Base-by-base conservation (phyloP, 2,329 filamentous ascomycete genomes). In the Diplocarpon rosae region DNA sequence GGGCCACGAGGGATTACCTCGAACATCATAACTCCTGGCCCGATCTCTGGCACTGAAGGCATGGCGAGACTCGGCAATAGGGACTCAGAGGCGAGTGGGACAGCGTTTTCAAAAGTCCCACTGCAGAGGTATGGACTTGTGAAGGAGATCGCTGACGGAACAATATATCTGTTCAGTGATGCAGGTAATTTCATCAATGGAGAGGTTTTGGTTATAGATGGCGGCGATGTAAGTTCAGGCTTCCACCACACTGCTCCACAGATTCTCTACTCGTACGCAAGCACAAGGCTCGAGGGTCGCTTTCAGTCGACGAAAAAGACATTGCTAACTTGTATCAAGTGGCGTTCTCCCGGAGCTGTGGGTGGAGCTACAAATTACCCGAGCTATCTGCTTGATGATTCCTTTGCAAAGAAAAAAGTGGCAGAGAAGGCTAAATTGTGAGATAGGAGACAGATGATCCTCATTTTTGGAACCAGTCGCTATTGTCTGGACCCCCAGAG, bases 111-210 rank as follows among this genome's bases (percentile, higher is more conserved):
- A 51, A 59, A 62, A 8, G 73, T 94, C 31, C 92, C 92, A 0
- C 66, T 80, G 2, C 87, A 87, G 1, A 73, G 89, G 45, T 78
- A 79, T 63, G 92, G 90, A 6, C 76, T 76, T 0, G 78, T 94
- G 20, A 83, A 83, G 52, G 90, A 98, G 59, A 88, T 98, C 57
- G 84, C 88, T 0, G 90, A 98, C 64, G 85, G 90, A 1, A 95
- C 90, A 0, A 76, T 96, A 0, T 98, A 80, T 57, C 63, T 96
- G 44, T 92, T 95, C 60, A 85, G 83, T 37, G 85, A 94, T 37
- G 79, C 86, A 0, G 90, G 82, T 1, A 87, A 82, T 61, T 95
- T 85, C 62, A 78, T 96, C 37, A 95, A 85, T 54, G 92, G 88
- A 1, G 80, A 87, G 53, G 76, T 78, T 2, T 66, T 95, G 30